These are phyloP conservation scores for Talaromyces sp. DNA, from an alignment of 2,329 filamentous ascomycete genomes.

Conservation along the genomic window DNA sequence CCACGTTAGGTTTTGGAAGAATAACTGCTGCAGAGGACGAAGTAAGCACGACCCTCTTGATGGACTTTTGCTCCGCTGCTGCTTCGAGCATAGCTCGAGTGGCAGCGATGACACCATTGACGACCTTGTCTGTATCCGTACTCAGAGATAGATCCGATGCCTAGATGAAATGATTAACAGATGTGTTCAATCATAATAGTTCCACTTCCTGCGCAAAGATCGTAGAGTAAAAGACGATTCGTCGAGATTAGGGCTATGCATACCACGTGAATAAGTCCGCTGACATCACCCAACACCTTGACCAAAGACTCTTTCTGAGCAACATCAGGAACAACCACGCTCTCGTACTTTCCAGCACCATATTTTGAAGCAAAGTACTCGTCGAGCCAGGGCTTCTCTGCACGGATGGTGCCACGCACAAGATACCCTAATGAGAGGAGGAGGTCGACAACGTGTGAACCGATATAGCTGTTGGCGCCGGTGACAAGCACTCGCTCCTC, in stretches of 20 bases:
- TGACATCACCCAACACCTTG: constrained; percentile 7
- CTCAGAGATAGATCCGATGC: constrained; percentile 11
- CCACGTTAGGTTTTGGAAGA: not conserved
- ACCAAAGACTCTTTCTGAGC: constrained; percentile 28
- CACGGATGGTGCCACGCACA: constrained; percentile 48
- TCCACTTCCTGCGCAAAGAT: not conserved
- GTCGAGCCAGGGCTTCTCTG: constrained; percentile 32
- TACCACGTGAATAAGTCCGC: constrained; percentile 13
- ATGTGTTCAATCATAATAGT: too few species aligned
- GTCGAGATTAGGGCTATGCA: not conserved
- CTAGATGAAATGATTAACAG: too few species aligned
- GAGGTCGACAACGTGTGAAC: constrained; percentile 39
- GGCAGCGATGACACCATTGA: not conserved
- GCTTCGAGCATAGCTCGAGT: constrained; percentile 5
- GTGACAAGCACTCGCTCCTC: constrained; percentile 33
- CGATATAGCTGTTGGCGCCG: constrained; percentile 46
- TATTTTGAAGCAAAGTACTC: constrained; percentile 29
- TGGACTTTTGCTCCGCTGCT: constrained; percentile 10
- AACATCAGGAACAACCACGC: constrained; percentile 40
- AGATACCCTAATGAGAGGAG: constrained; percentile 42
- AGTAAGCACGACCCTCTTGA: constrained; percentile 17
- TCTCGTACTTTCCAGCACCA: constrained; percentile 32
- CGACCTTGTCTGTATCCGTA: constrained; percentile 4
- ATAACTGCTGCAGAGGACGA: constrained; percentile 2
- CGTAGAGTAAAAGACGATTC: not conserved